A percentile compares a stretch with the other conserved stretches of the same genome.
Evolutionary conservation across 2,329 filamentous ascomycete genomes (phyloP).

Genomic region (Annulohypoxylon truncatum): DNA sequence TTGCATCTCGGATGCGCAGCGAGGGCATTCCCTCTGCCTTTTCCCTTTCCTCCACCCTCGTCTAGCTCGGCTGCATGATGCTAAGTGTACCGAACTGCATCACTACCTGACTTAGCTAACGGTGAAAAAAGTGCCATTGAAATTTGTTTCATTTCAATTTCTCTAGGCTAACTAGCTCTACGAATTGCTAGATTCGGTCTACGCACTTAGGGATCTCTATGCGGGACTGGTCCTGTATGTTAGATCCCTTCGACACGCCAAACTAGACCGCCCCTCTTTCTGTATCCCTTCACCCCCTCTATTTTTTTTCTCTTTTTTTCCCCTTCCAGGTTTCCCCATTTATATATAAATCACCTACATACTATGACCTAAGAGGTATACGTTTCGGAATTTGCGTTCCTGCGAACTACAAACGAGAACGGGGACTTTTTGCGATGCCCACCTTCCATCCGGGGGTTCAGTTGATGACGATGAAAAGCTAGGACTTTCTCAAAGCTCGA

Average conservation of each 20-base stretch:
- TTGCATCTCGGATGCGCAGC: conserved; percentile 39
- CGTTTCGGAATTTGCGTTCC: conserved; percentile 14
- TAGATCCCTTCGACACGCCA: conserved; percentile 23
- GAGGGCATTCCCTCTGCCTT: conserved; percentile 30
- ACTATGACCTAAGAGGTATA: conserved; percentile 3
- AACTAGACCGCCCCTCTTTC: conserved; percentile 27
- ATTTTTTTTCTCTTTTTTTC: background rate
- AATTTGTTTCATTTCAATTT: background rate
- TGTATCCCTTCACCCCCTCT: conserved; percentile 12
- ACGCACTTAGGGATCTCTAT: conserved; percentile 22
- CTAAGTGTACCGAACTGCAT: conserved; percentile 30
- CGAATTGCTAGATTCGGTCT: conserved; percentile 18
- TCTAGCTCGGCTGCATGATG: conserved; percentile 26
- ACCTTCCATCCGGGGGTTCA: background rate
- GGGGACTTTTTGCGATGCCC: background rate
- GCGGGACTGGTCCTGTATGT: conserved; percentile 19
- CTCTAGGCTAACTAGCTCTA: background rate
- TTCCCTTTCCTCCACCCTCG: conserved; percentile 13
- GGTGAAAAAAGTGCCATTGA: conserved; percentile 19
- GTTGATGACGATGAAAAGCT: conserved; percentile 4
- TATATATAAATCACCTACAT: conserved; percentile 21
- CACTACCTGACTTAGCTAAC: conserved; percentile 32
- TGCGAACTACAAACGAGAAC: background rate
- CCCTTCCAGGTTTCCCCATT: background rate
- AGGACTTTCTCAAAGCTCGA: conserved; percentile 21